phyloP scores from a whole-genome alignment of 1,284 basidiomycete species.

The Xerocomus minutiporus region DNA sequence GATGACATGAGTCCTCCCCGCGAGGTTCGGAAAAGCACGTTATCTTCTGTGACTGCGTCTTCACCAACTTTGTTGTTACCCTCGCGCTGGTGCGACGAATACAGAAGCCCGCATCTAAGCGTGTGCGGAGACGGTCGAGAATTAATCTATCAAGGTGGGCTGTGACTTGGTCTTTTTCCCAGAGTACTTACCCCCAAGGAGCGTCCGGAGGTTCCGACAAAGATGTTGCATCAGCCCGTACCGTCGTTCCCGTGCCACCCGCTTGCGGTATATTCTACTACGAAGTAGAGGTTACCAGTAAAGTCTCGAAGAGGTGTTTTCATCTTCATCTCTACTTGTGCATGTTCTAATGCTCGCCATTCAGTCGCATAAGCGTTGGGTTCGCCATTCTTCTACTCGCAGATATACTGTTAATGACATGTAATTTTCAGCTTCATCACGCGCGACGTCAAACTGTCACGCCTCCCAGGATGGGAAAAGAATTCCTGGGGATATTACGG shows the following conservation, averaged over 20 bases:
- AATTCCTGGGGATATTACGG: slow-evolving; percentile 93
- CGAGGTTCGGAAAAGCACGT: slow-evolving; percentile 30
- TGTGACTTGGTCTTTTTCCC: not conserved
- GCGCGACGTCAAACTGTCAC: slow-evolving; percentile 56
- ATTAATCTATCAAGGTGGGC: slow-evolving; percentile 58
- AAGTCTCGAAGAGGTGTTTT: slow-evolving; percentile 72
- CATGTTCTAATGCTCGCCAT: slow-evolving; percentile 13
- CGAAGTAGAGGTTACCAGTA: slow-evolving; percentile 70
- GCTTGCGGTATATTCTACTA: slow-evolving; percentile 89
- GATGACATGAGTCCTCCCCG: slow-evolving; percentile 53
- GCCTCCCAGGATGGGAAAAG: slow-evolving; percentile 86
- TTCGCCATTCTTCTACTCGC: slow-evolving; percentile 29
- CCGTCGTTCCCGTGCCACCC: slow-evolving; percentile 70
- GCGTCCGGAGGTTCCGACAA: slow-evolving; percentile 59
- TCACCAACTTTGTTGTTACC: slow-evolving; percentile 58
- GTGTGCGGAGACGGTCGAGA: slow-evolving; percentile 69
- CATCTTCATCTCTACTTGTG: slow-evolving; percentile 6
- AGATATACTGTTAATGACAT: slow-evolving; percentile 8
- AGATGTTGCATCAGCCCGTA: slow-evolving; percentile 78
- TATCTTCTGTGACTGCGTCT: slow-evolving; percentile 27
- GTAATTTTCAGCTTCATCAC: slow-evolving; percentile 41
- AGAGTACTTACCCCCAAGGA: slow-evolving; percentile 33
- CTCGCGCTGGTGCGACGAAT: slow-evolving; percentile 72
- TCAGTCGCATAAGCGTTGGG: slow-evolving; percentile 80
- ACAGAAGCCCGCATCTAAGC: slow-evolving; percentile 53